These are phyloP conservation scores for Dryas integrifolia DNA, from an alignment of 331 rosid species.

Conservation along the genomic window DNA sequence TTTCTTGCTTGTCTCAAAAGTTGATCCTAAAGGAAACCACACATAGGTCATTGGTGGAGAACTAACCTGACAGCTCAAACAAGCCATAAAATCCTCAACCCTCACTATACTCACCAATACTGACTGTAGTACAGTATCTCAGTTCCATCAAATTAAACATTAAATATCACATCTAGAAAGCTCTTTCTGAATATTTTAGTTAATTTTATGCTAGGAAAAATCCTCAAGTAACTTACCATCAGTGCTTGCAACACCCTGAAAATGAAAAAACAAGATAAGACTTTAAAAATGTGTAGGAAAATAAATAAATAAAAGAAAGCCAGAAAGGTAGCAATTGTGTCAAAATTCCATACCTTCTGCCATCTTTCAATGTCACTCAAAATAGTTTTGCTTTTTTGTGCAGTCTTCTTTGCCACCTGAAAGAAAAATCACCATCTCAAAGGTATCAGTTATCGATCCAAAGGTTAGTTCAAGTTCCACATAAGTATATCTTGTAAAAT, in stretches of 20 bases:
- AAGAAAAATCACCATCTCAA: slow-evolving; percentile 24
- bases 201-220: not conserved
- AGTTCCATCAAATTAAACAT: slow-evolving; percentile 5
- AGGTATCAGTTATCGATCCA: not conserved
- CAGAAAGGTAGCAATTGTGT: slow-evolving; percentile 7
- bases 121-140: slow-evolving; percentile 3
- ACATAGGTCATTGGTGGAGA: not conserved
- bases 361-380: slow-evolving; percentile 93
- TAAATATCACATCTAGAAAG: not conserved
- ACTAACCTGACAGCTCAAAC: not conserved
- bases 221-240: slow-evolving; percentile 63
- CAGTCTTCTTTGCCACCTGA: slow-evolving; percentile 97
- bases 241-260: slow-evolving; percentile 91
- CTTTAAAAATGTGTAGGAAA: not conserved
- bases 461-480: not conserved
- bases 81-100: not conserved
- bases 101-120: not conserved
- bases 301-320: not conserved
- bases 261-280: slow-evolving; percentile 11
- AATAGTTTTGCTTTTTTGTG: slow-evolving; percentile 76
- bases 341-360: slow-evolving; percentile 71
- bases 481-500: not conserved
- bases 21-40: not conserved
- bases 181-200: not conserved
- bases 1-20: not conserved